These are phyloP conservation scores for Vaccinium vitisidaea DNA, from an alignment of 148 eudicot genomes.

Conservation along the genomic window DNA sequence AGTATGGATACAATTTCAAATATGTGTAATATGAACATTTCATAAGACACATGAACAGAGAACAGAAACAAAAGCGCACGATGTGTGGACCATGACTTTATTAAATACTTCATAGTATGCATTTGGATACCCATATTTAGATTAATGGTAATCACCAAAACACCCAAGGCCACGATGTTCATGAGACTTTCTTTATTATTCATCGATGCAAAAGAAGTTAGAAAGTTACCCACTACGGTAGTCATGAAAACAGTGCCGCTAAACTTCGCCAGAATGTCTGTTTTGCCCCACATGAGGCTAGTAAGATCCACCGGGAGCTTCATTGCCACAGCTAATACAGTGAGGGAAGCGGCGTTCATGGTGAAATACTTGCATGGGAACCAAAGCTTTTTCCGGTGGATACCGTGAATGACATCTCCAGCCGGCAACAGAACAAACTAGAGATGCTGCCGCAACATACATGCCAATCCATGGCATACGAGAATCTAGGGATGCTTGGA, in stretches of 20 bases:
- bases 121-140: slow-evolving; percentile 15
- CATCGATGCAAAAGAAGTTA: slow-evolving; percentile 27
- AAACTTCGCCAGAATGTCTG: slow-evolving; percentile 23
- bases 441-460: slow-evolving; percentile 28
- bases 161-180: slow-evolving; percentile 25
- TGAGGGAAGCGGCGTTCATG: slow-evolving; percentile 13
- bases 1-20: background rate
- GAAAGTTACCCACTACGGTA: slow-evolving; percentile 18
- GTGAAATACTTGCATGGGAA: background rate
- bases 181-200: slow-evolving; percentile 18
- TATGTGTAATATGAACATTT: background rate
- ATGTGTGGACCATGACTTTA: too few species aligned
- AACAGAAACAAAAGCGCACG: too few species aligned
- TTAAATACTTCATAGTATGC: too few species aligned
- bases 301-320: slow-evolving; percentile 29
- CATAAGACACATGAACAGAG: too few species aligned
- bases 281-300: slow-evolving; percentile 6
- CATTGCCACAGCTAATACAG: slow-evolving; percentile 19
- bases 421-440: slow-evolving; percentile 18
- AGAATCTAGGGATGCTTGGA: background rate
- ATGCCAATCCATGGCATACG: slow-evolving; percentile 31
- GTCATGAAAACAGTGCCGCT: slow-evolving; percentile 20
- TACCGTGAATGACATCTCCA: slow-evolving; percentile 2
- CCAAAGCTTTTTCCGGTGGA: slow-evolving; percentile 20
- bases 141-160: slow-evolving; percentile 22